Evolutionary conservation across 2,329 filamentous ascomycete genomes (phyloP), one percentile per base, ranked within the genome.

Genomic region (Botrytis sinoallii): DNA sequence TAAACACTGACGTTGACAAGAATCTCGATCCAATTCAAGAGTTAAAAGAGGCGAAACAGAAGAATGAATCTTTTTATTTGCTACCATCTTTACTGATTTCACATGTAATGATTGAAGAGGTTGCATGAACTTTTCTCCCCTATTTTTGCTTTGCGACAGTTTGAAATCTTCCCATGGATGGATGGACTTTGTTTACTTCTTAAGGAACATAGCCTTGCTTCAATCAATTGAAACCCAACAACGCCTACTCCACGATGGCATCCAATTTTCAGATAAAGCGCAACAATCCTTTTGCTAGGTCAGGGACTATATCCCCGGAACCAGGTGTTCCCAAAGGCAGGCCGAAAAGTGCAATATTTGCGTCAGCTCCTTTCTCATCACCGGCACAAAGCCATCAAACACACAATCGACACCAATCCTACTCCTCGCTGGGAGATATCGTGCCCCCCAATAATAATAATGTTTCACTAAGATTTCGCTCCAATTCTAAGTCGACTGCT

Each of bases 261-360:
- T 85, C 87, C 79, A 89, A 86, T 82, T 88, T 89, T 82, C 89
- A 91, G 78, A 88, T 91, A 81, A 93, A 91, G 85, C 91, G 94
- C 79, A 92, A 90, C 81, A 95, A 93, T 84, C 92, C 93, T 25
- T 97, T 97, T 81, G 86, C 88, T 75, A 89, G 93, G 80, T 89
- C 90, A 71, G 85, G 87, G 63, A 91, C 92, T 25, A 87, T 91
- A 35, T 92, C 93, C 46, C 88, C 92, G 60, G 87, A 85, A 68
- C 86, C 89, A 52, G 84, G 82, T 66, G 82, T 82, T 57, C 79
- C 83, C 71, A 85, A 86, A 76, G 84, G 82, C 69, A 85, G 94
- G 77, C 93, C 94, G 16, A 95, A 93, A 81, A 97, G 94, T 4
- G 88, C 90, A 73, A 85, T 95, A 74, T 89, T 94, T 79, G 86